Percentiles rank a stretch among this genome's conserved stretches.
phyloP scores from a whole-genome alignment of 2,329 filamentous ascomycete genomes.

The Phoma sp. region DNA sequence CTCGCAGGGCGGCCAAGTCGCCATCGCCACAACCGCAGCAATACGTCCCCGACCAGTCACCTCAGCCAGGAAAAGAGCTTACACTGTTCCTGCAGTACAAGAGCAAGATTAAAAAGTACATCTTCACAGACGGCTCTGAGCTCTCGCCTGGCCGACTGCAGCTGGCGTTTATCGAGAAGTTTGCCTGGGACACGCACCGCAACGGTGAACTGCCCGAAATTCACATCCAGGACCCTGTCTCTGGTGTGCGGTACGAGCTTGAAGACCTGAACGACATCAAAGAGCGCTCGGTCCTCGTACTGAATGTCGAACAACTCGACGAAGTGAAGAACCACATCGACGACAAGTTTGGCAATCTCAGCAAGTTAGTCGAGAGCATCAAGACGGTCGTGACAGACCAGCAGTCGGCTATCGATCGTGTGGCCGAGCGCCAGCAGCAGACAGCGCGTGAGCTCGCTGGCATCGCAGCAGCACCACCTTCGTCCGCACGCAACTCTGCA shows the following conservation, averaged over 20 bases:
- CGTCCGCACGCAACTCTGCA: constrained; percentile 46
- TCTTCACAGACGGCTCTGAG: constrained; percentile 83
- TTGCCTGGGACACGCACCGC: constrained; percentile 97
- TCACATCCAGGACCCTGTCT: constrained; percentile 95
- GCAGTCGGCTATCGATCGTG: constrained; percentile 78
- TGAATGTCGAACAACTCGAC: constrained; percentile 92
- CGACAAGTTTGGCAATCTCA: constrained; percentile 82
- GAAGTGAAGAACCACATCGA: constrained; percentile 97
- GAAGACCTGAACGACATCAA: constrained; percentile 94
- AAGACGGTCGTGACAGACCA: constrained; percentile 86
- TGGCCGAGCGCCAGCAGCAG: constrained; percentile 90
- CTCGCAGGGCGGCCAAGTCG: constrained; percentile 42
- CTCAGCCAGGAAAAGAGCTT: constrained; percentile 82
- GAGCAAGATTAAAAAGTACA: constrained; percentile 95
- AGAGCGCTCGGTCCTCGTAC: constrained; percentile 90
- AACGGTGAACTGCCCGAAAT: constrained; percentile 97
- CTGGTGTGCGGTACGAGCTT: constrained; percentile 94
- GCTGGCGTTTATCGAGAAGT: constrained; percentile 97
- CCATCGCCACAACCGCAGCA: constrained; percentile 53
- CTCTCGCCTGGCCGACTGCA: constrained; percentile 88
- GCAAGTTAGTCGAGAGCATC: constrained; percentile 83
- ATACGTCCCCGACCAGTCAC: constrained; percentile 64
- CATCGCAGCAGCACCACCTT: constrained; percentile 59
- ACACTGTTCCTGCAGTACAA: constrained; percentile 97
- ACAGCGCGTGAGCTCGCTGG: constrained; percentile 85